Base-by-base conservation (phyloP, 1,284 basidiomycete genomes). In the Fomitopsis pinicola region DNA sequence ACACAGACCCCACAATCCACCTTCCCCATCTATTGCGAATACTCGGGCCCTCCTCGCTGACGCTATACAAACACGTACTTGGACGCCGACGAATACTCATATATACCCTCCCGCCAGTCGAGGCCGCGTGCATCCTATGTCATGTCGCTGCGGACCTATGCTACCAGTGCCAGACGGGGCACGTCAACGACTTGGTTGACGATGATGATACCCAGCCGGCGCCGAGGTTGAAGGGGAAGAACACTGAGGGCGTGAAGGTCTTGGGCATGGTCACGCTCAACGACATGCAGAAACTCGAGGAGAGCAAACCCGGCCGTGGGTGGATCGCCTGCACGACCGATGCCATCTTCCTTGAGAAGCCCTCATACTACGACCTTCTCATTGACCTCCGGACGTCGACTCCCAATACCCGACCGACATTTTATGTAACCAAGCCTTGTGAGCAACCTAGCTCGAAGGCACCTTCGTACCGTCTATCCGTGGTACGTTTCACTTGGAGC, bases 271-370 rank as follows among this genome's bases (percentile, higher is more conserved):
- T 92, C 42, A 92, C 89, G 0, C 77, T 93, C 0, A 85, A 78
- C 46, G 91, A 92, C 68, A 71, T 91, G 38, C 84, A 86, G 63
- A 80, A 82, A 62, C 71, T 92, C 55, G 75, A 80, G 54, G 88
- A 87, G 67, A 79, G 80, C 45, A 74, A 77, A 65, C 78, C 75
- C 1, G 88, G 87, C 0, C 76, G 80, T 10, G 90, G 91, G 14
- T 93, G 89, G 89, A 84, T 92, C 59, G 91, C 91, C 36, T 92
- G 90, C 70, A 92, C 91, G 9, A 91, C 91, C 0, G 91, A 93
- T 64, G 86, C 89, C 2, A 83, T 93, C 19, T 92, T 90, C 75
- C 77, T 91, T 30, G 91, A 93, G 66, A 90, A 86, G 69, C 87
- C 90, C 1, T 75, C 82, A 2, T 84, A 84, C 67, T 93, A 91